Percentiles rank a stretch among this genome's conserved stretches.
These are phyloP conservation scores for Ophiostoma ips DNA, from an alignment of 2,329 filamentous ascomycete species.

Conservation along the genomic window DNA sequence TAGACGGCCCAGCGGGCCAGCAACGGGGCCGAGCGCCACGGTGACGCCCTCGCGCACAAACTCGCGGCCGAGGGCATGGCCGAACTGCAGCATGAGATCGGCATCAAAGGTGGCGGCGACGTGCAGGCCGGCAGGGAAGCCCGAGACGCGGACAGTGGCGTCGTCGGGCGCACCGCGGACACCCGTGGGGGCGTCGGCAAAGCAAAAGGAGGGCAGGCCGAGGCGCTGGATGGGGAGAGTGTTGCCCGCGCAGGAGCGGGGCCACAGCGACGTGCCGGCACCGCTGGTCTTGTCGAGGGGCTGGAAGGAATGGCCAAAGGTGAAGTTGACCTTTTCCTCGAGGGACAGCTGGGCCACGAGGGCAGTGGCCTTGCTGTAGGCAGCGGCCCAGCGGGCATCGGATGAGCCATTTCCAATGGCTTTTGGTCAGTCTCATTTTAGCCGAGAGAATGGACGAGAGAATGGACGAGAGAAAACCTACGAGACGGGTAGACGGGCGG, in stretches of 20 bases:
- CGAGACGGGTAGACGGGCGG: constrained; percentile 23
- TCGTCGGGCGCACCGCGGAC: constrained; percentile 20
- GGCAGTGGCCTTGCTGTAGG: constrained; percentile 22
- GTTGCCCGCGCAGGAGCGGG: constrained; percentile 22
- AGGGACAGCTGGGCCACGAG: constrained; percentile 25
- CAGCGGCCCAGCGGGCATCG: constrained; percentile 20
- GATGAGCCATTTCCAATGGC: constrained; percentile 19
- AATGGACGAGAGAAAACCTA: constrained; percentile 10
- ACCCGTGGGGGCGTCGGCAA: constrained; percentile 28
- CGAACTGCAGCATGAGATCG: constrained; percentile 50
- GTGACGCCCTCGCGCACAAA: constrained; percentile 56
- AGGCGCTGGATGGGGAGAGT: constrained; percentile 24
- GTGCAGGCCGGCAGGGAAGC: constrained; percentile 55
- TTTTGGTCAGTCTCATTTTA: constrained; percentile 6
- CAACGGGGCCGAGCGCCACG: constrained; percentile 45
- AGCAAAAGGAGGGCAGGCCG: constrained; percentile 27
- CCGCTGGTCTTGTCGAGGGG: not conserved
- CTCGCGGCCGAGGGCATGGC: constrained; percentile 53
- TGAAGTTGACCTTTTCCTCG: constrained; percentile 27
- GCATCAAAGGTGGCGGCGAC: constrained; percentile 59
- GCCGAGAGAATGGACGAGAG: not conserved
- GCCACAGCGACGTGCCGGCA: not conserved
- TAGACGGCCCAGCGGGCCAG: constrained; percentile 47
- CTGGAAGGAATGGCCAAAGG: constrained; percentile 19
- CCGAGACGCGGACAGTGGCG: constrained; percentile 17